These are phyloP conservation scores for Eustoma russellianum DNA, from an alignment of 257 asterid genomes.

Conservation along the genomic window DNA sequence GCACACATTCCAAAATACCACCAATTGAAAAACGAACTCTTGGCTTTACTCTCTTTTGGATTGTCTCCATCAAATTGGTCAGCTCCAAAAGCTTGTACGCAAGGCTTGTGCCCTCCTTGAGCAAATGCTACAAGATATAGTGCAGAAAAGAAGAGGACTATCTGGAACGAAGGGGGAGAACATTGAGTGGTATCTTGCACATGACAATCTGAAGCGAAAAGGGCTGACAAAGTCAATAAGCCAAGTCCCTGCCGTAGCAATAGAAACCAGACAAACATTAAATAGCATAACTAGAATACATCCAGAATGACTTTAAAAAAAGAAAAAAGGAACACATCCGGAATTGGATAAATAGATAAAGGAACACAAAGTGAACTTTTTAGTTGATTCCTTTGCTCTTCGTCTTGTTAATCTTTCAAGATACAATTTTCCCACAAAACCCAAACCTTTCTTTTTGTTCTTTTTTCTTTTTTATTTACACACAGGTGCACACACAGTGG, in stretches of 20 bases:
- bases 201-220: slow-evolving; percentile 12
- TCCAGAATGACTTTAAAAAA: no score
- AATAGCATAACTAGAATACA: background rate
- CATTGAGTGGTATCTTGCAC: slow-evolving; percentile 9
- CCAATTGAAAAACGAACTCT: slow-evolving; percentile 44
- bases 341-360: no score
- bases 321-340: no score
- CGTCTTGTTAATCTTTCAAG: no score
- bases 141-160: slow-evolving; percentile 25
- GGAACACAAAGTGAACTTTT: no score
- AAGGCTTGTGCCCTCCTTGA: slow-evolving; percentile 43
- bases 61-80: slow-evolving; percentile 33
- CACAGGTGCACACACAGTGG: no score
- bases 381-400: no score
- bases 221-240: slow-evolving; percentile 26
- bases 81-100: slow-evolving; percentile 44
- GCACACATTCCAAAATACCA: slow-evolving; percentile 25
- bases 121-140: slow-evolving; percentile 28
- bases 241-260: slow-evolving; percentile 23
- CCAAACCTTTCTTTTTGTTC: no score
- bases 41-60: slow-evolving; percentile 26
- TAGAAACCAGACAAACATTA: background rate
- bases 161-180: slow-evolving; percentile 21
- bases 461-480: no score
- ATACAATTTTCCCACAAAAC: no score